Base-by-base conservation (phyloP, 768 basidiomycete species). In the Cystoderma amianthinum region DNA sequence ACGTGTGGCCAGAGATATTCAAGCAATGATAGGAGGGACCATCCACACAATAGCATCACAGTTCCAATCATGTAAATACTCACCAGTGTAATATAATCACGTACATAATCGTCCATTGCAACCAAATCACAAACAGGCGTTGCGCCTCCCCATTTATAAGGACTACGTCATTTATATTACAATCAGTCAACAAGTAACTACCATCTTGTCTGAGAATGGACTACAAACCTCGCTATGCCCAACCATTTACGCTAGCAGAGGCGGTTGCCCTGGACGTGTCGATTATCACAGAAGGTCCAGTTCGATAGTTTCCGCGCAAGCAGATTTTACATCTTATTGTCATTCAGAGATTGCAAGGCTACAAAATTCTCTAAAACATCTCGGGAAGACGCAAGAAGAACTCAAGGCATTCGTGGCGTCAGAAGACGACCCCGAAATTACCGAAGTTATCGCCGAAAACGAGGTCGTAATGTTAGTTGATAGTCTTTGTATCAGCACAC, bases 1-100 rank as follows among this genome's bases (percentile, higher is more conserved):
- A 51, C 9, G 65, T 87, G 13, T 93, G 90, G 90, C 64, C 76
- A 3, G 81, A 90, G 45, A 64, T 92, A 18, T 91, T 92, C 65
- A 71, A 67, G 50, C 16, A 35, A 33, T n/a, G n/a, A n/a, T n/a
- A n/a, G n/a, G n/a, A n/a, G n/a, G n/a, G 45, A 46, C 28, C 13
- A n/a, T 37, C 25, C 22, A 17, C 9, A n/a, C 18, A 9, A 36
- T 38, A 38, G 10, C 37, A 10, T 22, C 20, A n/a, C 5, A 9
- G 5, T 10, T 38, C 5, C 9, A 17, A 22, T 5, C n/a, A 13
- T 12, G 10, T 22, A 20, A 10, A 18, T 17, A 36, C 7, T 36
- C n/a, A n/a, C n/a, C n/a, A n/a, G n/a, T n/a, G n/a, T n/a, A n/a
- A n/a, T n/a, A n/a, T n/a, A n/a, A n/a, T n/a, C n/a, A n/a, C n/a